phyloP scores from a whole-genome alignment of 495 filamentous ascomycete species.

The Talaromyces trachyspermus region DNA sequence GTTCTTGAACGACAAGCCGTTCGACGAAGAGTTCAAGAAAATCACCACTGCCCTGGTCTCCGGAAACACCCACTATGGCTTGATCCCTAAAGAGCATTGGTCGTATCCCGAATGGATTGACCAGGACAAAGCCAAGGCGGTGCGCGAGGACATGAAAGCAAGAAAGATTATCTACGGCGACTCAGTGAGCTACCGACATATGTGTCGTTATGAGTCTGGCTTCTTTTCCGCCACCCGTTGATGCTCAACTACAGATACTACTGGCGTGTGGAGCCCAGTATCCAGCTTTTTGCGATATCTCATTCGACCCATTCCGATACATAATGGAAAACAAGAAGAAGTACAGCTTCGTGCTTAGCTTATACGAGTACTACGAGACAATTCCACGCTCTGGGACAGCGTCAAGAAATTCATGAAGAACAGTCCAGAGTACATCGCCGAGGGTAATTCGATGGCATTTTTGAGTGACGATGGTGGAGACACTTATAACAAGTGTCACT shows the following conservation, averaged over 20 bases:
- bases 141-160: conserved; percentile 75
- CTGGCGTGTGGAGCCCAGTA: conserved; percentile 85
- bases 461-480: conserved; percentile 84
- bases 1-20: conserved; percentile 87
- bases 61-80: conserved; percentile 81
- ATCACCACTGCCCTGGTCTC: conserved; percentile 85
- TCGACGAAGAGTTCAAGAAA: conserved; percentile 84
- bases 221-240: conserved; percentile 84
- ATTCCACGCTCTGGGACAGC: conserved; percentile 95
- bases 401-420: conserved; percentile 83
- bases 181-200: conserved; percentile 83
- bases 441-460: conserved; percentile 83
- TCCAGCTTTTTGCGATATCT: conserved; percentile 84
- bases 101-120: conserved; percentile 84
- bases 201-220: conserved; percentile 90
- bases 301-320: conserved; percentile 77
- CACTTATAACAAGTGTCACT: conserved; percentile 94
- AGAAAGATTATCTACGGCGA: conserved; percentile 93
- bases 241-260: conserved; percentile 87
- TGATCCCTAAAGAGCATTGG: conserved; percentile 81
- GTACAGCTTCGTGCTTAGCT: conserved; percentile 80
- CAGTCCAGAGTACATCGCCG: conserved; percentile 78
- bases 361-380: conserved; percentile 94
- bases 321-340: conserved; percentile 87
- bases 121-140: conserved; percentile 71